Evolutionary conservation across 192 early-diverging fungal species (phyloP).

Genomic region (Mortierella alpina): DNA sequence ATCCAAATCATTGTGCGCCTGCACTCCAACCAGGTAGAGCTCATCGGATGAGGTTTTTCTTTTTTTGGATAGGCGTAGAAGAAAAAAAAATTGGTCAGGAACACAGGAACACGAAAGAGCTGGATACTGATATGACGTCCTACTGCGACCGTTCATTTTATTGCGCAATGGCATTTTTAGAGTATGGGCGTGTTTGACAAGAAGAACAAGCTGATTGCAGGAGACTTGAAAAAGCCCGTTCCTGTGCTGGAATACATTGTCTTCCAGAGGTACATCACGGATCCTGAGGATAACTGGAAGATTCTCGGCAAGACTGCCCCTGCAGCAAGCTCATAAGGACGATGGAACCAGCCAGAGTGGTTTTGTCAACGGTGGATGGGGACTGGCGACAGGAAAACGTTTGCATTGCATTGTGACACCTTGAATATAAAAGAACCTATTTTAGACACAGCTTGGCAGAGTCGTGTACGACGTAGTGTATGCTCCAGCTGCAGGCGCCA

Average conservation of each 20-base stretch:
- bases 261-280: slow-evolving; percentile 70
- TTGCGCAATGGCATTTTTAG: slow-evolving; percentile 21
- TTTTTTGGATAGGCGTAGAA: too few species aligned
- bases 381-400: too few species aligned
- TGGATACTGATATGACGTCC: not conserved
- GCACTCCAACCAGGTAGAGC: slow-evolving; percentile 70
- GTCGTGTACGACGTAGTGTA: too few species aligned
- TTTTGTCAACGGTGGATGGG: too few species aligned
- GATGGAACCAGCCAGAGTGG: not conserved
- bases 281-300: slow-evolving; percentile 69
- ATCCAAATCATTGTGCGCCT: slow-evolving; percentile 75
- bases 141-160: not conserved
- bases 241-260: slow-evolving; percentile 77
- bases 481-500: too few species aligned
- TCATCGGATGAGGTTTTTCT: not conserved
- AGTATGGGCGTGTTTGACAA: slow-evolving; percentile 64
- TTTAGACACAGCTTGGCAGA: too few species aligned
- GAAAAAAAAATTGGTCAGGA: too few species aligned
- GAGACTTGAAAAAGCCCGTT: slow-evolving; percentile 63
- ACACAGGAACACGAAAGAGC: not conserved
- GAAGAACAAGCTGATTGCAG: slow-evolving; percentile 56
- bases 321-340: slow-evolving; percentile 25
- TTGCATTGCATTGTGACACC: too few species aligned
- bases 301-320: slow-evolving; percentile 72
- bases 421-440: too few species aligned